A percentile compares a stretch with the other conserved stretches of the same genome.
phyloP scores from a whole-genome alignment of 129 eudicot genomes.

The Pseudognaphalium luteoalbum region DNA sequence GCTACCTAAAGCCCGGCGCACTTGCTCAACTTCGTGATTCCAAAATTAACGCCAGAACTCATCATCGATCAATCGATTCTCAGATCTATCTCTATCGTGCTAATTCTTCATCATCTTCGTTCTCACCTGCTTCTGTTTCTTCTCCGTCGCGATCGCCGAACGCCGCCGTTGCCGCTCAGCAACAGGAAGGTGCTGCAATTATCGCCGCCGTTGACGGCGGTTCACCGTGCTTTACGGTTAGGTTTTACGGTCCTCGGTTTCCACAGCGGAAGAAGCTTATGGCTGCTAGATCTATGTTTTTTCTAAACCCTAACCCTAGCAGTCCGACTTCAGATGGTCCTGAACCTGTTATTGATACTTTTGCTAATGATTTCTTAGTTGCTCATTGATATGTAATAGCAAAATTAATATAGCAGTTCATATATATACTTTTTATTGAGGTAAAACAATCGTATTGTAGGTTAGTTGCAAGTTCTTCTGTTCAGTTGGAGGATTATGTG shows the following conservation, averaged over 20 bases:
- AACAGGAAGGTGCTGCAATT: neutral
- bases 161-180: slow-evolving; percentile 12
- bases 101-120: neutral
- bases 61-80: slow-evolving; percentile 21
- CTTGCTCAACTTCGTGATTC: slow-evolving; percentile 63
- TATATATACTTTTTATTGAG: neutral
- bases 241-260: slow-evolving; percentile 46
- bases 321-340: slow-evolving; percentile 33
- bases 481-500: slow-evolving; percentile 23
- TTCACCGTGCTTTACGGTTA: slow-evolving; percentile 36
- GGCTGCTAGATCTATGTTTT: slow-evolving; percentile 46
- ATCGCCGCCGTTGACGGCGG: slow-evolving; percentile 25
- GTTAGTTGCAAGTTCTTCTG: slow-evolving; percentile 12
- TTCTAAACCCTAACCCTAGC: slow-evolving; percentile 28
- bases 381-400: slow-evolving; percentile 51
- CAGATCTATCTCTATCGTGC: slow-evolving; percentile 43
- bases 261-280: slow-evolving; percentile 57
- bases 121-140: slow-evolving; percentile 8
- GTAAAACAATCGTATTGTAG: neutral
- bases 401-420: slow-evolving; percentile 1
- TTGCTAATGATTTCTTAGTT: slow-evolving; percentile 39
- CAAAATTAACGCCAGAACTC: slow-evolving; percentile 47
- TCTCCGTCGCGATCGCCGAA: slow-evolving; percentile 26
- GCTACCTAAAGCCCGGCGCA: slow-evolving; percentile 64
- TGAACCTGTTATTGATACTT: slow-evolving; percentile 45